phyloP scores from a whole-genome alignment of 129 eudicot genomes.

The Apium graveolens region DNA sequence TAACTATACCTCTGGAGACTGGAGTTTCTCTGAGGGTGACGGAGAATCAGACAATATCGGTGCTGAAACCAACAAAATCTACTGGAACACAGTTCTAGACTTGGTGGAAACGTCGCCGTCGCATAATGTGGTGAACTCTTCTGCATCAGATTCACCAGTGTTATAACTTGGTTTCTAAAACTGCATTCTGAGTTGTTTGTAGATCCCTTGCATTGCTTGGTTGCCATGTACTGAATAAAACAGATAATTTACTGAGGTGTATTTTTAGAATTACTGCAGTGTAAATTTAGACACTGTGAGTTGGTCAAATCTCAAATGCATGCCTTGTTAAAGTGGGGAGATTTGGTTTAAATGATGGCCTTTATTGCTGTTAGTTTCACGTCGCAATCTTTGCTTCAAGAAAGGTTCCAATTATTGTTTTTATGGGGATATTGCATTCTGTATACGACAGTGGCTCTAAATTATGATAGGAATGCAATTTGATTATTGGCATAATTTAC shows the following conservation, averaged over 20 bases:
- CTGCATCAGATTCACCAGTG: constrained; percentile 3
- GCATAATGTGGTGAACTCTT: neutral
- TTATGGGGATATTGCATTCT: neutral
- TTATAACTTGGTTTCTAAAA: neutral
- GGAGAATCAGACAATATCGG: constrained; percentile 17
- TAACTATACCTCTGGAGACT: constrained; percentile 20
- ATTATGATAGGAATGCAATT: neutral
- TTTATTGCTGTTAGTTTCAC: constrained; percentile 5
- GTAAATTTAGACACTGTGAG: neutral
- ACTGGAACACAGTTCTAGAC: constrained; percentile 62
- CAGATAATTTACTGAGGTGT: neutral
- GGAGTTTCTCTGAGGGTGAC: constrained; percentile 24
- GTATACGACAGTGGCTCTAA: neutral
- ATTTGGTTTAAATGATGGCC: neutral
- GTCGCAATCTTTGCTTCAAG: neutral
- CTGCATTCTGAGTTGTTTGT: neutral
- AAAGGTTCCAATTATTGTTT: constrained; percentile 2
- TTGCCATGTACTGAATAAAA: neutral
- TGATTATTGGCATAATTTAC: too few species aligned
- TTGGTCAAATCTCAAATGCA: neutral
- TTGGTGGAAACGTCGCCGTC: constrained; percentile 54
- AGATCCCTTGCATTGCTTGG: neutral
- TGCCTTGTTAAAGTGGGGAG: constrained; percentile 5
- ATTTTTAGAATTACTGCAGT: neutral
- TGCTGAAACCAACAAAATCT: constrained; percentile 51